Conservation (phyloP, 495 filamentous ascomycete genomes). For the Hypomontagnella monticulosa region DNA sequence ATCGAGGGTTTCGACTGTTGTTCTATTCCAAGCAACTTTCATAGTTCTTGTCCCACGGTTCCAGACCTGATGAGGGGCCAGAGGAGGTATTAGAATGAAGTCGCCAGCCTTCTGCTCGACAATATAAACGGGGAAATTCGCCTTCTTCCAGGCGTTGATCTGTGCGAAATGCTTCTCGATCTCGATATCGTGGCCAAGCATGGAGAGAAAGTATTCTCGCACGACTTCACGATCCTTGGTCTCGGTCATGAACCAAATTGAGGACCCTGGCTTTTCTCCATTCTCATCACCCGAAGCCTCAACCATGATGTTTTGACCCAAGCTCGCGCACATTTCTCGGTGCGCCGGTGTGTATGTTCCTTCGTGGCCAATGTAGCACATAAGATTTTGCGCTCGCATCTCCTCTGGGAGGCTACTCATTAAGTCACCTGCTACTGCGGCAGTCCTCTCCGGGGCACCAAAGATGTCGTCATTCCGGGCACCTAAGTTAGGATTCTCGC, state of each 20-base stretch:
- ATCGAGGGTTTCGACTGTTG: conserved; percentile 87
- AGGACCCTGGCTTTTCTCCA: conserved; percentile 80
- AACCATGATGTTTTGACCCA: conserved; percentile 98
- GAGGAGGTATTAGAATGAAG: conserved; percentile 92
- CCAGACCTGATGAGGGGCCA: conserved; percentile 99
- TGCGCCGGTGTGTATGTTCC: conserved; percentile 97
- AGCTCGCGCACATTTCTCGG: conserved; percentile 95
- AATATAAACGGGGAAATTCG: conserved; percentile 89
- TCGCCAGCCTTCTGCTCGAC: conserved; percentile 94
- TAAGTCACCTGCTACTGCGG: conserved; percentile 75
- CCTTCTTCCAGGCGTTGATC: conserved; percentile 89
- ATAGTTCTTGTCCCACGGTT: conserved; percentile 94
- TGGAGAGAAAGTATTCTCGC: conserved; percentile 89
- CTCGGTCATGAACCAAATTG: conserved; percentile 98
- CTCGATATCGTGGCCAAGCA: conserved; percentile 93
- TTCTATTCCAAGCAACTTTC: conserved; percentile 99
- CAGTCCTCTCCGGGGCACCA: conserved; percentile 54
- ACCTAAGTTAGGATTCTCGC: conserved; percentile 48
- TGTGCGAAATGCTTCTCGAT: conserved; percentile 96
- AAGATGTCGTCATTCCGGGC: conserved; percentile 55
- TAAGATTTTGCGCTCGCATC: conserved; percentile 93
- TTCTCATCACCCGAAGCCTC: conserved; percentile 80
- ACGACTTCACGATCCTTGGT: conserved; percentile 86
- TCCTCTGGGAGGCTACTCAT: conserved; percentile 89
- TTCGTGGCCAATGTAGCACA: conserved; percentile 98